These are phyloP conservation scores for Phaeodactylum tricornutum DNA, from an alignment of 108 stramenopile species.

Conservation along the genomic window DNA sequence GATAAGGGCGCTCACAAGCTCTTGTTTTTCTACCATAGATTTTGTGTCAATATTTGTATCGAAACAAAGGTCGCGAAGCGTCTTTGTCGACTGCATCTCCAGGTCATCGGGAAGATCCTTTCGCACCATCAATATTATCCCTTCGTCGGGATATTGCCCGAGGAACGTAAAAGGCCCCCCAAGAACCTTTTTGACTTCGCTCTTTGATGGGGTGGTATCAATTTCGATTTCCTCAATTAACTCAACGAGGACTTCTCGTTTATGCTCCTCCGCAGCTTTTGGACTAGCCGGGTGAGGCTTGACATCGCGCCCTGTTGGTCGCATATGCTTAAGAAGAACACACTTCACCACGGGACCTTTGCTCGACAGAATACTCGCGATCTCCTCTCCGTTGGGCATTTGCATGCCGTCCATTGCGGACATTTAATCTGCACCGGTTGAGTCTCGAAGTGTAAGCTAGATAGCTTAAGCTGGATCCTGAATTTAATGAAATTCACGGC, in stretches of 20 bases:
- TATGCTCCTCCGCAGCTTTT: conserved; percentile 6
- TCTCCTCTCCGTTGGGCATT: conserved; percentile 34
- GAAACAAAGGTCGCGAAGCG: conserved; percentile 15
- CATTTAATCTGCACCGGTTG: no score
- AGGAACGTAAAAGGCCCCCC: conserved; percentile 78
- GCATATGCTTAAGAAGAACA: conserved; percentile 43
- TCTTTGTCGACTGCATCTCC: not conserved
- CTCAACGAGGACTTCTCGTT: conserved; percentile 20
- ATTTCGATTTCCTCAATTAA: conserved; percentile 54
- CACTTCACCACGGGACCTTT: conserved; percentile 70
- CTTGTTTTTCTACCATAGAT: conserved; percentile 27
- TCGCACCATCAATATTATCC: conserved; percentile 67
- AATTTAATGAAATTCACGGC: no score
- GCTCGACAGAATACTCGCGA: conserved; percentile 47
- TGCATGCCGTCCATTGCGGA: no score
- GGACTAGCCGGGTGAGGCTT: conserved; percentile 6
- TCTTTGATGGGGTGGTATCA: conserved; percentile 77
- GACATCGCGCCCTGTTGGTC: conserved; percentile 1
- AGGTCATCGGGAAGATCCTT: conserved; percentile 6
- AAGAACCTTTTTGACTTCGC: conserved; percentile 38
- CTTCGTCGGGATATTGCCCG: conserved; percentile 81
- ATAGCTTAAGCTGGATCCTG: no score
- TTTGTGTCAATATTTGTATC: conserved; percentile 17
- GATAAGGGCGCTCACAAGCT: conserved; percentile 20
- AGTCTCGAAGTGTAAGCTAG: no score